phyloP scores from a whole-genome alignment of 2,329 filamentous ascomycete species.

The Cytospora piceicola region DNA sequence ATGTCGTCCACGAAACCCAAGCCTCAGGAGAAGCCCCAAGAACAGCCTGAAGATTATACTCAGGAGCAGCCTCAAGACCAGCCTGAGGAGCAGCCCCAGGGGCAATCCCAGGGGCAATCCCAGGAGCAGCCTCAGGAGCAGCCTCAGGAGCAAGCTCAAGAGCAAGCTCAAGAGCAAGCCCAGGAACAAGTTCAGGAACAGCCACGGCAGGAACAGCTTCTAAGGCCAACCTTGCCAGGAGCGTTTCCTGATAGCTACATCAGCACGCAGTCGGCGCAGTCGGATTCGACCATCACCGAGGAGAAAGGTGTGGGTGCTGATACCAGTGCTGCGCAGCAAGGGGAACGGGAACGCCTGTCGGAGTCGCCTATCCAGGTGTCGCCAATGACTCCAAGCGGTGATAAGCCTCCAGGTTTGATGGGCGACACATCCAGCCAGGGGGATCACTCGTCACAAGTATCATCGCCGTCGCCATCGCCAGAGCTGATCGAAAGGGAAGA shows the following conservation, averaged over 20 bases:
- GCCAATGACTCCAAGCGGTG: constrained; percentile 48
- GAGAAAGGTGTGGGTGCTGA: constrained; percentile 37
- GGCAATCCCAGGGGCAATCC: background rate
- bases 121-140: constrained; percentile 26
- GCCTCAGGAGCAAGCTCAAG: constrained; percentile 39
- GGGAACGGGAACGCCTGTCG: constrained; percentile 55
- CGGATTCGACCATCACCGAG: constrained; percentile 35
- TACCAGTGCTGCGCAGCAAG: constrained; percentile 35
- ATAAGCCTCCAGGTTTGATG: constrained; percentile 68
- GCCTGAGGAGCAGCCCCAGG: constrained; percentile 33
- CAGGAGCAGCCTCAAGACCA: constrained; percentile 39
- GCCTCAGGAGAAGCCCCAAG: constrained; percentile 7
- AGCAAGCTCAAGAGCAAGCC: constrained; percentile 31
- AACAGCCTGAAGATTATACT: constrained; percentile 24
- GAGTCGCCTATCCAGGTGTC: constrained; percentile 73
- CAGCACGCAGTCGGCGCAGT: constrained; percentile 38
- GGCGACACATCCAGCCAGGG: constrained; percentile 74
- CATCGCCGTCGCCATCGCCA: constrained; percentile 61
- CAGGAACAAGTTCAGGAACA: constrained; percentile 29
- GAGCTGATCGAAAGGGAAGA: constrained; percentile 59
- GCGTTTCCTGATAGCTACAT: constrained; percentile 48
- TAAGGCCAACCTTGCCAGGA: constrained; percentile 44
- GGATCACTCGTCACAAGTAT: constrained; percentile 63
- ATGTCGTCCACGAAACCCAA: constrained; percentile 36
- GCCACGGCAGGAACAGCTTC: constrained; percentile 16